Base-by-base conservation (phyloP, 2,329 filamentous ascomycete genomes). In the Aspergillus sp. region DNA sequence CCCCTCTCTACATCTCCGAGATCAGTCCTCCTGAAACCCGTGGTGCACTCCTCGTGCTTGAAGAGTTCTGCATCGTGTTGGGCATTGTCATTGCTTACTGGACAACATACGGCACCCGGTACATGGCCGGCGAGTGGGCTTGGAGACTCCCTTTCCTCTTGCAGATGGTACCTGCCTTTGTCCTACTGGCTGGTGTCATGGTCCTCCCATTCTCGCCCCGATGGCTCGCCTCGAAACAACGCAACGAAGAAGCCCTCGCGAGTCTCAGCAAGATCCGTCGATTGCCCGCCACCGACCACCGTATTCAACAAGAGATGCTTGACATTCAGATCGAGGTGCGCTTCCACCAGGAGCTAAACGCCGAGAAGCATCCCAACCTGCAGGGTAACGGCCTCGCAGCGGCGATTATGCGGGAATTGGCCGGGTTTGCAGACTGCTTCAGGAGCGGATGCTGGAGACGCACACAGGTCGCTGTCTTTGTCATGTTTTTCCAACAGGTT, bases 401-500 rank as follows among this genome's bases (percentile, higher is more conserved):
- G 19, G 74, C 74, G 5, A 64, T 84, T 15, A 78, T 80, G 53
- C 75, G 84, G 3, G 83, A 85, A 62, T 28, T 85, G 7, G 79
- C 77, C 0, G 76, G 77, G 1, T 86, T 82, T 77, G 66, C 73
- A 0, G 84, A 85, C 67, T 83, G 81, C 61, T 84, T 85, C 68
- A 80, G 72, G 60, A 74, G 73, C 17, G 81, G 82, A 3, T 83
- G 81, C 68, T 82, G 81, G 76, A 77, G 81, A 48, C 76, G 83
- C 23, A 84, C 82, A 0, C 79, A 82, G 51, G 76, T 87, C 19
- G 85, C 83, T 23, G 72, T 82, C 7, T 77, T 80, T 0, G 68
- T 87, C 15, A 83, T 84, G 78, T 87, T 87, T 68, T 87, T 87
- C 69, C 84, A 87, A 59, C 84, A 85, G 67, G 74, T 77, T 23